Evolutionary conservation across 306 rosid species (phyloP).

Genomic region (Crotalaria pallida): DNA sequence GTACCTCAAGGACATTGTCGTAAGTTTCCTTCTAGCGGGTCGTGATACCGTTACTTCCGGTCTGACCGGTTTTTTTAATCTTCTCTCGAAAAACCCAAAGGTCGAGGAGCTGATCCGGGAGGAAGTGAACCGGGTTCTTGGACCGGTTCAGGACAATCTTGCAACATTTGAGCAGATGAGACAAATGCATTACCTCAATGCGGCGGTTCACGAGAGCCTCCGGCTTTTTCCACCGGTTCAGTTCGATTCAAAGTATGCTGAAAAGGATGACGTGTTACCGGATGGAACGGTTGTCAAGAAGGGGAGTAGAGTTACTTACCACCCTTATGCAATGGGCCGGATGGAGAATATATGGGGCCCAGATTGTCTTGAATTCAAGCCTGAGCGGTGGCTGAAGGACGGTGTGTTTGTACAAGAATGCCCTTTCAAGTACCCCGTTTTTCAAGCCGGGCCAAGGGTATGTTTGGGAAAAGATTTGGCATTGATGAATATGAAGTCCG

Average conservation of each 20-base stretch:
- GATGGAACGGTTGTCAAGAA: conserved; percentile 66
- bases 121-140: conserved; percentile 51
- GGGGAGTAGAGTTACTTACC: conserved; percentile 79
- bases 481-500: conserved; percentile 55
- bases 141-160: conserved; percentile 11
- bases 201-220: conserved; percentile 66
- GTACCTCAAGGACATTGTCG: conserved; percentile 68
- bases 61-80: conserved; percentile 55
- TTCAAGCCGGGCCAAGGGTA: conserved; percentile 75
- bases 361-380: conserved; percentile 56
- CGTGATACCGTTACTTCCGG: conserved; percentile 75
- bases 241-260: conserved; percentile 70
- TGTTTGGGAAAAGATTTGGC: conserved; percentile 92
- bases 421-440: conserved; percentile 70
- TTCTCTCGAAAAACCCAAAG: conserved; percentile 42
- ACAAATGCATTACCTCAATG: conserved; percentile 69
- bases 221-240: conserved; percentile 85
- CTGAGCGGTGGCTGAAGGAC: conserved; percentile 63
- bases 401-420: conserved; percentile 43
- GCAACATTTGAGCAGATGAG: conserved; percentile 38
- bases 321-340: conserved; percentile 96
- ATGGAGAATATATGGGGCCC: conserved; percentile 81
- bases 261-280: conserved; percentile 70
- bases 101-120: conserved; percentile 41
- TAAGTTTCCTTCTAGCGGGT: conserved; percentile 78